phyloP scores from a whole-genome alignment of 1,284 basidiomycete species.

The Golubevia sp. region DNA sequence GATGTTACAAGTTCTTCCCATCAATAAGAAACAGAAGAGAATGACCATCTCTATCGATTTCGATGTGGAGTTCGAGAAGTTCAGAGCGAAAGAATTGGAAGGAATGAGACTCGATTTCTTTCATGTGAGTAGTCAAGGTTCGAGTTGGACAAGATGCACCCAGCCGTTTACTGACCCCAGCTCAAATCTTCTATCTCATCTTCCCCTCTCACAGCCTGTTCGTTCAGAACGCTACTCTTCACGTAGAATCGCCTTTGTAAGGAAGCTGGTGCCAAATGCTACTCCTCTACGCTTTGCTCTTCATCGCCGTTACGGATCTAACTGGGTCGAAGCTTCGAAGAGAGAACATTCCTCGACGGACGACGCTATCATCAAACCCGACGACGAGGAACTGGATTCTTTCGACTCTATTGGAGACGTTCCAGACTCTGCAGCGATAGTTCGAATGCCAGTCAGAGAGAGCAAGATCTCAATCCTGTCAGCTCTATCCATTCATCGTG shows the following conservation, averaged over 20 bases:
- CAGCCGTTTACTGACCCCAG: neutral
- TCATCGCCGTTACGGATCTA: conserved; percentile 33
- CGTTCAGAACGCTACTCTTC: conserved; percentile 63
- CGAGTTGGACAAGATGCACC: too few relatives aligned
- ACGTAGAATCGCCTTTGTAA: conserved; percentile 63
- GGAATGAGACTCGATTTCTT: conserved; percentile 65
- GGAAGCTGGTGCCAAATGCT: conserved; percentile 62
- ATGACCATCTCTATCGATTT: neutral
- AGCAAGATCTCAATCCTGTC: too few relatives aligned
- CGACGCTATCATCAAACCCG: conserved; percentile 28
- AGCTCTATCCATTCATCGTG: neutral
- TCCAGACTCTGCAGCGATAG: conserved; percentile 20
- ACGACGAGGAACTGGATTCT: conserved; percentile 56
- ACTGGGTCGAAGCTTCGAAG: conserved; percentile 3
- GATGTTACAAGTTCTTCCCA: conserved; percentile 22
- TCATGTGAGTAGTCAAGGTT: conserved; percentile 43
- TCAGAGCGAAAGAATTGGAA: conserved; percentile 63
- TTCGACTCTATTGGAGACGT: conserved; percentile 61
- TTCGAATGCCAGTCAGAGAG: conserved; percentile 14
- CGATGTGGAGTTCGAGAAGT: conserved; percentile 31
- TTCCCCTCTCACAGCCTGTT: conserved; percentile 27
- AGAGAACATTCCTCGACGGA: neutral
- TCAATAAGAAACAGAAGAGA: neutral
- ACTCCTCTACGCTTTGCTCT: conserved; percentile 63
- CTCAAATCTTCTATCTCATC: conserved; percentile 1